These are phyloP conservation scores for Trametes sanguinea DNA, from an alignment of 768 basidiomycete genomes.

Conservation along the genomic window DNA sequence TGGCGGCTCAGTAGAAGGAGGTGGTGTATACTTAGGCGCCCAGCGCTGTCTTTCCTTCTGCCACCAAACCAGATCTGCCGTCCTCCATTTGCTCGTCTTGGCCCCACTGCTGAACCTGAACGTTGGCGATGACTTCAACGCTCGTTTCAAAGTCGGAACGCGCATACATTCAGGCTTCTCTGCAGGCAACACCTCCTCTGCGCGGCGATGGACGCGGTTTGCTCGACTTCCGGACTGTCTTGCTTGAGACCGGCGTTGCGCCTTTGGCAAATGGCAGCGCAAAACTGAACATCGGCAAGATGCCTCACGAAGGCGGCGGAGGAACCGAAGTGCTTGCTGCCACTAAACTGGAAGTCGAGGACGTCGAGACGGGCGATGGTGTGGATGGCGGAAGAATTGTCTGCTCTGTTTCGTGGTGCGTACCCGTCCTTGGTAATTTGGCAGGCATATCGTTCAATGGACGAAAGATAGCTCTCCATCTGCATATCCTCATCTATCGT, in stretches of 20 bases:
- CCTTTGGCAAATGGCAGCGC: constrained; percentile 88
- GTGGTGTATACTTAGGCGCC: neutral
- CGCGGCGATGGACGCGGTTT: constrained; percentile 77
- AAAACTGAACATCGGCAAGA: constrained; percentile 66
- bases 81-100: neutral
- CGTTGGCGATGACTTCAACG: constrained; percentile 25
- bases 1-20: neutral
- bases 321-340: constrained; percentile 82
- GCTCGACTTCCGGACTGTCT: constrained; percentile 65
- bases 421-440: constrained; percentile 19
- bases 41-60: neutral
- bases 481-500: constrained; percentile 71
- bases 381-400: constrained; percentile 62
- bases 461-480: constrained; percentile 69
- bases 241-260: constrained; percentile 75
- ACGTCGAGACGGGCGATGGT: constrained; percentile 45
- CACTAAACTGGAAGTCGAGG: constrained; percentile 77
- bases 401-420: constrained; percentile 79
- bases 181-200: constrained; percentile 59
- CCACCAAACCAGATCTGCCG: neutral
- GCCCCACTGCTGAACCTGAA: neutral
- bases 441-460: constrained; percentile 22
- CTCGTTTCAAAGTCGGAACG: constrained; percentile 75
- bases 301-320: constrained; percentile 53
- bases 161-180: constrained; percentile 70